These are phyloP conservation scores for Aspergillus felis DNA, from an alignment of 2,329 filamentous ascomycete genomes.

Conservation along the genomic window DNA sequence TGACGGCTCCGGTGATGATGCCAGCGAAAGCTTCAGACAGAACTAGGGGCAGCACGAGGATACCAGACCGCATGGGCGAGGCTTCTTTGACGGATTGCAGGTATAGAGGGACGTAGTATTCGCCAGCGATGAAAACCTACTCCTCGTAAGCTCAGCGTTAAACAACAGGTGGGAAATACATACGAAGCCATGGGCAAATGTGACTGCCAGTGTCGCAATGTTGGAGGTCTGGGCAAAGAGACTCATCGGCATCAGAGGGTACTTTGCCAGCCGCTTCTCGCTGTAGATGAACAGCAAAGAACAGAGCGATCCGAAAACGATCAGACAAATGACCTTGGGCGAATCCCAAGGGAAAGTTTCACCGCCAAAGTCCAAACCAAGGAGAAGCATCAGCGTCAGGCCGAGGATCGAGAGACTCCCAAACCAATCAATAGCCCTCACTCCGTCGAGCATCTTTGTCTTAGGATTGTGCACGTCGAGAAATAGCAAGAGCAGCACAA, in stretches of 20 bases:
- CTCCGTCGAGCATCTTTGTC: constrained; percentile 47
- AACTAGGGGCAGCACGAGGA: constrained; percentile 60
- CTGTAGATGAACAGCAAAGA: constrained; percentile 54
- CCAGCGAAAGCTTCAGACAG: constrained; percentile 43
- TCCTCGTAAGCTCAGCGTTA: constrained; percentile 13
- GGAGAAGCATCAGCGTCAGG: constrained; percentile 49
- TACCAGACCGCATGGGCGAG: constrained; percentile 56
- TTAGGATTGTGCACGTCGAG: constrained; percentile 54
- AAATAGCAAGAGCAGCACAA: constrained; percentile 49
- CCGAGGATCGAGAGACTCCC: constrained; percentile 51
- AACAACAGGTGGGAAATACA: neutral
- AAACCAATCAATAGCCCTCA: constrained; percentile 53
- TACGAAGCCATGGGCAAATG: constrained; percentile 47
- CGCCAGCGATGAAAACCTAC: constrained; percentile 60
- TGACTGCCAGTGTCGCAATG: constrained; percentile 52
- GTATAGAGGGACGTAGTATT: constrained; percentile 71
- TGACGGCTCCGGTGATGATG: constrained; percentile 46
- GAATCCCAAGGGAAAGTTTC: constrained; percentile 52
- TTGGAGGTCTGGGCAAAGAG: constrained; percentile 58
- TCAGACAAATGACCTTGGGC: constrained; percentile 52
- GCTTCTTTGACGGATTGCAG: constrained; percentile 65
- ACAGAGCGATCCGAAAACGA: constrained; percentile 50
- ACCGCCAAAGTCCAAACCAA: constrained; percentile 54
- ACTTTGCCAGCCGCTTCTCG: constrained; percentile 60
- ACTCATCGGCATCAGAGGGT: constrained; percentile 65